Evolutionary conservation across 495 filamentous ascomycete genomes (phyloP).

Genomic region (Aspergillus sclerotiicarbonarius): DNA sequence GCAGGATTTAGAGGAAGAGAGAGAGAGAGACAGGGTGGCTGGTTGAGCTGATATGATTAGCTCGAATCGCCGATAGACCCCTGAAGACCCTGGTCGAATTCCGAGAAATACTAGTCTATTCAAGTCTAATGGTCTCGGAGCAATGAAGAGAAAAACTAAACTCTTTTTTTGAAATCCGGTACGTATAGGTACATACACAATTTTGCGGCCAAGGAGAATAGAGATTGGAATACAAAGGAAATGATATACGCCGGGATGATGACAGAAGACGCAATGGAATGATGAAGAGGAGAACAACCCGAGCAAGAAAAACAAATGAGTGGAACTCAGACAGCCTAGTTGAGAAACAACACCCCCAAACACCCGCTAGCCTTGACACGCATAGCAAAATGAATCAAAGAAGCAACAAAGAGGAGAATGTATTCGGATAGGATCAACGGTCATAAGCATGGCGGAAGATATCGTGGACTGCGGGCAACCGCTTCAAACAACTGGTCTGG

Average conservation of each 20-base stretch:
- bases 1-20: too few relatives aligned
- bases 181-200: not conserved
- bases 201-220: conserved; percentile 9
- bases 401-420: conserved; percentile 3
- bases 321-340: conserved; percentile 14
- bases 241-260: not conserved
- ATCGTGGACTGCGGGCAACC: not conserved
- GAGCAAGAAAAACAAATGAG: conserved; percentile 1
- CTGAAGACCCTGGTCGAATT: too few relatives aligned
- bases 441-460: not conserved
- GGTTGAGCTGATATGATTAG: too few relatives aligned
- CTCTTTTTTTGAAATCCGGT: not conserved
- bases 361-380: conserved; percentile 22
- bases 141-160: not conserved
- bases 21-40: too few relatives aligned
- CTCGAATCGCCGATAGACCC: too few relatives aligned
- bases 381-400: conserved; percentile 1
- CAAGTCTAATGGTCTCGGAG: not conserved
- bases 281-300: conserved; percentile 7
- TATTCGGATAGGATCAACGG: conserved; percentile 8
- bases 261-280: not conserved
- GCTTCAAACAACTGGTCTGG: not conserved
- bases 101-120: too few relatives aligned
- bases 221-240: not conserved
- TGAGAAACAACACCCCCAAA: conserved; percentile 20